These are phyloP conservation scores for Huntiella savannae DNA, from an alignment of 2,329 filamentous ascomycete genomes.

Conservation along the genomic window DNA sequence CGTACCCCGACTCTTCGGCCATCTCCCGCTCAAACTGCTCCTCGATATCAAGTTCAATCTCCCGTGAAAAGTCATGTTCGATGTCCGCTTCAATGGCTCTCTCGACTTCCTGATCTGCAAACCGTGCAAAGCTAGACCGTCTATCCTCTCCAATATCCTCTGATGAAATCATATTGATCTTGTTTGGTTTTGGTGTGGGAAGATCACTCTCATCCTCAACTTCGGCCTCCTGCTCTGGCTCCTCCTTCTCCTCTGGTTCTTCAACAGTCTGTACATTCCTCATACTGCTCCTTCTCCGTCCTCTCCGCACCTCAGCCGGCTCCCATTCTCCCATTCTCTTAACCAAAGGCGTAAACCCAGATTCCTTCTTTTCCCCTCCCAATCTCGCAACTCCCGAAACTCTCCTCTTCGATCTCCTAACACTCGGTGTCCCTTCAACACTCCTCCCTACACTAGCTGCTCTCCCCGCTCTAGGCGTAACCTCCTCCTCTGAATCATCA, in stretches of 20 bases:
- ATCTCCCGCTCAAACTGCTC: too few species aligned
- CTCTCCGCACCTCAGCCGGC: constrained; percentile 26
- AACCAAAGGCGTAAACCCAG: constrained; percentile 44
- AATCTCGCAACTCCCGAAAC: constrained; percentile 17
- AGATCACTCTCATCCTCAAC: not conserved
- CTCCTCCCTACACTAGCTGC: too few species aligned
- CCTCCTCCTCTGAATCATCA: constrained; percentile 32
- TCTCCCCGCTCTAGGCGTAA: too few species aligned
- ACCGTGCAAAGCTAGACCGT: constrained; percentile 23
- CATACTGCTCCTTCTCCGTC: not conserved
- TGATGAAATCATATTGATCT: too few species aligned
- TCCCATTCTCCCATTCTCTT: constrained; percentile 44
- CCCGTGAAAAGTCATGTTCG: constrained; percentile 2
- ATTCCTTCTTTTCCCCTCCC: too few species aligned
- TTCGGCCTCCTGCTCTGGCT: not conserved
- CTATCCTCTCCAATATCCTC: not conserved
- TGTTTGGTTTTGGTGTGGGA: not conserved
- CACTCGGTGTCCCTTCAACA: too few species aligned
- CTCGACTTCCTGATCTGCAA: constrained; percentile 21
- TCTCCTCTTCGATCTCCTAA: constrained; percentile 18
- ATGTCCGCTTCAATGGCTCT: constrained; percentile 21
- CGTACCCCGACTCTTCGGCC: not conserved
- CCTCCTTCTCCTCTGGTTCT: constrained; percentile 1
- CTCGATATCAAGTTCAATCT: too few species aligned
- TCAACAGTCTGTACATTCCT: not conserved